Percentiles rank a stretch among this genome's conserved stretches.
Conservation (phyloP, 495 filamentous ascomycete genomes). For the Penicillium waksmanii region DNA sequence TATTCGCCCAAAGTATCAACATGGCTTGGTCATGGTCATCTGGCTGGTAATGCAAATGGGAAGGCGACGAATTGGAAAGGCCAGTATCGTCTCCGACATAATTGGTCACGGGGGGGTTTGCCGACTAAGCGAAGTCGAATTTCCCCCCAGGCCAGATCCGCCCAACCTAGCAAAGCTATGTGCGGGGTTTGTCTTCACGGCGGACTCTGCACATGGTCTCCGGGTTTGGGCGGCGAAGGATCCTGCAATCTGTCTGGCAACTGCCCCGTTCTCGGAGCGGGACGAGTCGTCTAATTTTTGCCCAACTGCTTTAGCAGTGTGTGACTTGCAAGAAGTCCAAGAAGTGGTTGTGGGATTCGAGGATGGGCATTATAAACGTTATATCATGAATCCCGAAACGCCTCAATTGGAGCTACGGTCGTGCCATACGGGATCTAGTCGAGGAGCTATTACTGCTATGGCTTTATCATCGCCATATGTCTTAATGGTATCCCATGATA, state of each 20-base stretch:
- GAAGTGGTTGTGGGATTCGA: conserved; percentile 72
- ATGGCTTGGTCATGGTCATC: conserved; percentile 78
- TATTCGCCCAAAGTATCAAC: conserved; percentile 75
- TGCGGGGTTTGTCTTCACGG: conserved; percentile 77
- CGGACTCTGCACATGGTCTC: conserved; percentile 69
- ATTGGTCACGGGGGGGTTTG: conserved; percentile 91
- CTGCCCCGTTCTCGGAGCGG: conserved; percentile 21
- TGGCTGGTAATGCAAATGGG: conserved; percentile 48
- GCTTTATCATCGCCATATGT: conserved; percentile 77
- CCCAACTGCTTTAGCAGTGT: conserved; percentile 73
- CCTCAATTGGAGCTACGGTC: conserved; percentile 52
- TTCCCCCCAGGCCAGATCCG: conserved; percentile 59
- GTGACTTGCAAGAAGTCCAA: conserved; percentile 31
- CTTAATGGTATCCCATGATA: conserved; percentile 72
- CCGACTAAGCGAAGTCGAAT: conserved; percentile 72
- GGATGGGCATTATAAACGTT: conserved; percentile 75
- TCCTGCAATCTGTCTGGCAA: conserved; percentile 42
- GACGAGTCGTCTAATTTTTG: conserved; percentile 19
- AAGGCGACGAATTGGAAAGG: conserved; percentile 78
- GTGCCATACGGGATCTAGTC: conserved; percentile 55
- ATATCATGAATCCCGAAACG: conserved; percentile 55
- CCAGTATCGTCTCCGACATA: conserved; percentile 87
- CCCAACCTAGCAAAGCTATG: conserved; percentile 72
- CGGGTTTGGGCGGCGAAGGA: conserved; percentile 76
- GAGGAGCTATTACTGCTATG: conserved; percentile 73